Percentiles rank a stretch among this genome's conserved stretches.
Conservation (phyloP, 208 protist species). For the Leishmania mexicana region DNA sequence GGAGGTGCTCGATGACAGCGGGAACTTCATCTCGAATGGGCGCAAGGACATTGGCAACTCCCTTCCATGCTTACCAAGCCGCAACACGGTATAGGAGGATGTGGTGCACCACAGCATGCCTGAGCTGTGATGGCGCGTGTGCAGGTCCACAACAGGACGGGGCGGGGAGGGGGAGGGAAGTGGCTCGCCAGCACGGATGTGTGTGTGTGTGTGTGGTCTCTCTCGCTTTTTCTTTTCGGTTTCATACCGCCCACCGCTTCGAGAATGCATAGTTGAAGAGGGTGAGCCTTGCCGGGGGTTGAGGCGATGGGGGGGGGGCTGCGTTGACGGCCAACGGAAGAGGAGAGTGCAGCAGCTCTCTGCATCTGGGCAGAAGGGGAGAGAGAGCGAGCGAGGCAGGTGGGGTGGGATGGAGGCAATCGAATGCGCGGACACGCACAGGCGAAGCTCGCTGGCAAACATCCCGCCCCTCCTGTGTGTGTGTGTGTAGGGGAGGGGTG, state of each 20-base stretch:
- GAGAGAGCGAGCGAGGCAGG: background rate
- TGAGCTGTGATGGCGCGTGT: conserved; percentile 5
- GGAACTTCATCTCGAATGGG: background rate
- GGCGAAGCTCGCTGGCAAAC: background rate
- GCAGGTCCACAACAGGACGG: background rate
- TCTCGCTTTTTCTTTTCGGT: background rate
- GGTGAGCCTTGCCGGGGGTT: background rate
- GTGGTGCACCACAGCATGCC: conserved; percentile 6
- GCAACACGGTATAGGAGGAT: background rate
- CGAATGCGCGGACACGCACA: background rate
- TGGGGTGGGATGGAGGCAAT: background rate
- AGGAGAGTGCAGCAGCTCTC: background rate
- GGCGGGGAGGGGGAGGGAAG: background rate
- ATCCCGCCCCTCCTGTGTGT: background rate
- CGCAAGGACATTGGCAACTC: conserved; percentile 5
- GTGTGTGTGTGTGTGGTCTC: background rate
- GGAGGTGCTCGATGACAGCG: conserved; percentile 30
- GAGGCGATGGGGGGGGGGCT: background rate
- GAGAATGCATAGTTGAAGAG: background rate
- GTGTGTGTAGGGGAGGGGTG: background rate
- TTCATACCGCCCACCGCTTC: background rate
- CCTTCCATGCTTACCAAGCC: conserved; percentile 13
- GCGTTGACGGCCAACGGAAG: background rate
- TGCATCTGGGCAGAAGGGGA: background rate
- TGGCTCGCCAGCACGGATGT: background rate